Conservation (phyloP, 176 grass and related monocot species). For the Tillandsia leiboldiana region DNA sequence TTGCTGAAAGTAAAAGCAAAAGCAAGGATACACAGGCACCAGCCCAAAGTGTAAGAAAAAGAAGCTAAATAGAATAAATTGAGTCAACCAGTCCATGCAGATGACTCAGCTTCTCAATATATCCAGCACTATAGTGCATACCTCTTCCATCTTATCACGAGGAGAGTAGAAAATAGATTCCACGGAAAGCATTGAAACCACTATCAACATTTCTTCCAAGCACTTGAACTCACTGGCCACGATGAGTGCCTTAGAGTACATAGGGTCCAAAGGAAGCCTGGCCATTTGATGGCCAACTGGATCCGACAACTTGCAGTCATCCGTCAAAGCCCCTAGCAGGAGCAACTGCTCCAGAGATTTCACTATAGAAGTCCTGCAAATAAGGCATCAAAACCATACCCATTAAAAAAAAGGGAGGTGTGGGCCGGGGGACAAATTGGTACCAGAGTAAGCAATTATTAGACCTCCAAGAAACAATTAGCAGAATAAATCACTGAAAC, state of each 20-base stretch:
- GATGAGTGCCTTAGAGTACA: constrained; percentile 89
- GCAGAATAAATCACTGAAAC: constrained; percentile 1
- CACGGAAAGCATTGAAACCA: constrained; percentile 94
- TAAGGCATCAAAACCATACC: constrained; percentile 11
- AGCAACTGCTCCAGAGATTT: constrained; percentile 91
- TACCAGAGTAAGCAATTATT: no score
- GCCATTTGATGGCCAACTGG: constrained; percentile 85
- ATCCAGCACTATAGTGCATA: constrained; percentile 14
- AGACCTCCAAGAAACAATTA: not conserved
- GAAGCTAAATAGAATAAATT: no score
- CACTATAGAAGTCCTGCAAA: constrained; percentile 68
- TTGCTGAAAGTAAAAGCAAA: no score
- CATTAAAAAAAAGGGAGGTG: no score
- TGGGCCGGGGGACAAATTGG: no score
- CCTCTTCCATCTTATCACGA: constrained; percentile 89
- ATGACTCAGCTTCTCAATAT: no score
- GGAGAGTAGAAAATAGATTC: constrained; percentile 91
- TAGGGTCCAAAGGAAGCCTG: constrained; percentile 83
- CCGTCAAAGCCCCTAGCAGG: constrained; percentile 65
- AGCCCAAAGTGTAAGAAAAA: no score
- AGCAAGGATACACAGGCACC: no score
- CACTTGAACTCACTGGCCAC: constrained; percentile 73
- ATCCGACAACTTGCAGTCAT: constrained; percentile 81
- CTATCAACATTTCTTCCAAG: constrained; percentile 97
- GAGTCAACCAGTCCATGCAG: no score